Percentiles rank a stretch among this genome's conserved stretches.
Evolutionary conservation across 331 rosid genomes (phyloP).

Genomic region (Pyracantha coccinea): DNA sequence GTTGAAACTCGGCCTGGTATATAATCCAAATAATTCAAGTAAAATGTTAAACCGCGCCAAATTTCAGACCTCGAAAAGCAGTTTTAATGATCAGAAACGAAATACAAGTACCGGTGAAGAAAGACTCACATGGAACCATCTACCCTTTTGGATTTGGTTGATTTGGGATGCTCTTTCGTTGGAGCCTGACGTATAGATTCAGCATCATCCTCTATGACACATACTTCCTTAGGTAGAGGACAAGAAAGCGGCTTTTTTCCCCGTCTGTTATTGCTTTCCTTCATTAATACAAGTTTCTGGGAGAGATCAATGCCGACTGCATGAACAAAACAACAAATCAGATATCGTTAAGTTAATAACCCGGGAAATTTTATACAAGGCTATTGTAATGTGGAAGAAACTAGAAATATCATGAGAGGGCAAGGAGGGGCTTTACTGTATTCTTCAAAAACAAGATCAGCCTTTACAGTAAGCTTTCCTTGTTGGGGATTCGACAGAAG

Average conservation of each 20-base stretch:
- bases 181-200: conserved; percentile 25
- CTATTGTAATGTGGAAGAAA: conserved; percentile 3
- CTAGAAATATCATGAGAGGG: conserved; percentile 15
- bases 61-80: conserved; percentile 6
- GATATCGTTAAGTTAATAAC: background rate
- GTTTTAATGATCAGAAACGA: conserved; percentile 1
- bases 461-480: conserved; percentile 72
- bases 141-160: conserved; percentile 19
- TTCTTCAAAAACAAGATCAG: conserved; percentile 76
- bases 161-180: conserved; percentile 28
- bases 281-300: conserved; percentile 44
- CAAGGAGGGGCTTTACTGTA: conserved; percentile 41
- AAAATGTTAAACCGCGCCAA: background rate
- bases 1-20: conserved; percentile 80
- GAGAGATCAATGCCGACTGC: conserved; percentile 87
- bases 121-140: conserved; percentile 45
- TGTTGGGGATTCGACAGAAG: conserved; percentile 47
- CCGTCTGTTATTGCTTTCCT: conserved; percentile 36
- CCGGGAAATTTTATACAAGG: conserved; percentile 1
- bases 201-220: conserved; percentile 45
- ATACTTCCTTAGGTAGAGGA: conserved; percentile 40
- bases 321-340: conserved; percentile 10
- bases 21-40: background rate
- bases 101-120: background rate
- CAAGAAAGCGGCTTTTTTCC: conserved; percentile 30